phyloP scores from a whole-genome alignment of 768 basidiomycete species.

The Ephemerocybe angulata region DNA sequence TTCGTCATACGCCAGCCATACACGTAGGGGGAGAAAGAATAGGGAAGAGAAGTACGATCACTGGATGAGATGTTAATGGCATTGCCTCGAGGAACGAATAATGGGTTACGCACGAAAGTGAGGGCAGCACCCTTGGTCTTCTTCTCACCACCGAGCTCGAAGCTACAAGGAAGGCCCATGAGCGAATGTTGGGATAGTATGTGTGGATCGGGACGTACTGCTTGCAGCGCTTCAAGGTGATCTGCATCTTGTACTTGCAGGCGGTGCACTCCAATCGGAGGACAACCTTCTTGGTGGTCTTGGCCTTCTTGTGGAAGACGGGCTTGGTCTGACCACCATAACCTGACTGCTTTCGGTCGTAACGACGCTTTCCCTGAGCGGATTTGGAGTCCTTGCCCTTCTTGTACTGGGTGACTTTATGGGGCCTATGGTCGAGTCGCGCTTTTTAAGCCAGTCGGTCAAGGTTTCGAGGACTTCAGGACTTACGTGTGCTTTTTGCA shows the following conservation, averaged over 20 bases:
- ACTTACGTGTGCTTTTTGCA: conserved; percentile 97
- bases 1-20: conserved; percentile 19
- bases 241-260: conserved; percentile 98
- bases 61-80: conserved; percentile 1
- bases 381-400: conserved; percentile 98
- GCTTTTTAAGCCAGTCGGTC: too few species aligned
- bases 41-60: conserved; percentile 24
- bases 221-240: conserved; percentile 98
- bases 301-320: conserved; percentile 99
- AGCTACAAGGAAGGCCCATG: conserved; percentile 44
- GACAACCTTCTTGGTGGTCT: conserved; percentile 99
- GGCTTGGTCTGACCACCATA: conserved; percentile 99
- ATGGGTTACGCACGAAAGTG: conserved; percentile 68
- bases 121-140: conserved; percentile 98
- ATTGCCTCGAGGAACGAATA: neutral
- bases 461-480: conserved; percentile 8
- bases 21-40: conserved; percentile 16
- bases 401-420: conserved; percentile 99
- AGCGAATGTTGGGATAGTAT: neutral
- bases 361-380: conserved; percentile 99
- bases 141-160: conserved; percentile 99
- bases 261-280: conserved; percentile 95
- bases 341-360: conserved; percentile 97
- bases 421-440: conserved; percentile 54
- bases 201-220: conserved; percentile 58